Evolutionary conservation across 2,329 filamentous ascomycete genomes (phyloP).

Genomic region (Cladophialophora immunda): DNA sequence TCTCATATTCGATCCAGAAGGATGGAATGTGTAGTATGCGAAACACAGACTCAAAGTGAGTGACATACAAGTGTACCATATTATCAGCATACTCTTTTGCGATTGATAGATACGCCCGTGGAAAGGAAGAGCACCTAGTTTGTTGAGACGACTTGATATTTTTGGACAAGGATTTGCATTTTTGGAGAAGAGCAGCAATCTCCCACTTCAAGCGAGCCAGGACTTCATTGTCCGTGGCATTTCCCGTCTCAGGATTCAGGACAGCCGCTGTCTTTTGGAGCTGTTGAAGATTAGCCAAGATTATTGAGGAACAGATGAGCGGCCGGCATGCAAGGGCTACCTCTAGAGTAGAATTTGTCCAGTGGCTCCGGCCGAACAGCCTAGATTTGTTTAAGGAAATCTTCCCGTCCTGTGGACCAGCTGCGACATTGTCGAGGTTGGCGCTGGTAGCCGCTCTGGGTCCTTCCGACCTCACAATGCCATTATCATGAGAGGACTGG

Average conservation of each 20-base stretch:
- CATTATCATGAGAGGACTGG: not conserved
- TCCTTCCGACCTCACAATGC: not conserved
- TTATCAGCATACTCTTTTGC: slow-evolving; percentile 24
- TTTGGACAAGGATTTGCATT: slow-evolving; percentile 43
- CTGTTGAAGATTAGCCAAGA: slow-evolving; percentile 5
- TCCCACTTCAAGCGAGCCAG: slow-evolving; percentile 12
- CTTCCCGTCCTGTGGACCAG: slow-evolving; percentile 4
- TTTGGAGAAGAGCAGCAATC: slow-evolving; percentile 14
- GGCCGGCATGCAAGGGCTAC: slow-evolving; percentile 23
- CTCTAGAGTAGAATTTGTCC: slow-evolving; percentile 40
- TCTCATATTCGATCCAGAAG: slow-evolving; percentile 46
- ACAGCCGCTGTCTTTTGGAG: slow-evolving; percentile 7
- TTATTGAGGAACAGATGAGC: not conserved
- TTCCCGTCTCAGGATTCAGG: slow-evolving; percentile 12
- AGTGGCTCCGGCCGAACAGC: slow-evolving; percentile 42
- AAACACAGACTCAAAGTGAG: slow-evolving; percentile 45
- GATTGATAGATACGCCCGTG: slow-evolving; percentile 4
- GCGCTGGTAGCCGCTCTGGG: not conserved
- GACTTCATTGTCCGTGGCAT: slow-evolving; percentile 4
- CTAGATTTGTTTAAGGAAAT: slow-evolving; percentile 40
- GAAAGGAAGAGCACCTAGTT: slow-evolving; percentile 33
- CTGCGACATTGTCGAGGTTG: not conserved
- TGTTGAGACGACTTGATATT: slow-evolving; percentile 39
- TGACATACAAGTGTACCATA: slow-evolving; percentile 31
- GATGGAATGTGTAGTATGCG: slow-evolving; percentile 48